phyloP scores from a whole-genome alignment of 257 asterid genomes.

The Rubia yunnanensis region DNA sequence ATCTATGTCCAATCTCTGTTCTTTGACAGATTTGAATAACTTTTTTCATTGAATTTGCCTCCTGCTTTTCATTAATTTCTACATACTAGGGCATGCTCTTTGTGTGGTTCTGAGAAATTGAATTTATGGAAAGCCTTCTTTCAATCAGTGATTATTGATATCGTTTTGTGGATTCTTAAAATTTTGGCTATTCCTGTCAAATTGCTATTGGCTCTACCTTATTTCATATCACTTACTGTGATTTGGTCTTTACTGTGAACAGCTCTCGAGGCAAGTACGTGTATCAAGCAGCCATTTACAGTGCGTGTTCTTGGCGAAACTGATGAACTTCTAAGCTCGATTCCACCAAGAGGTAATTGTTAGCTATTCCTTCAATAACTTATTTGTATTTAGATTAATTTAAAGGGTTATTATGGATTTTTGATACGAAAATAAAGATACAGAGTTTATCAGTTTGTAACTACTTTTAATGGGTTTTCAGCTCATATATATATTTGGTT shows the following conservation, averaged over 20 bases:
- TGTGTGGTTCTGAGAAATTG: background rate
- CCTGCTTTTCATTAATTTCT: background rate
- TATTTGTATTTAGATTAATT: background rate
- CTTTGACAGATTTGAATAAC: background rate
- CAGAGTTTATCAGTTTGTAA: background rate
- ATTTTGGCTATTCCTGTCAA: background rate
- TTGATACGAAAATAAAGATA: background rate
- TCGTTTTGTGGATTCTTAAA: background rate
- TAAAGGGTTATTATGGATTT: background rate
- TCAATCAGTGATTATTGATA: background rate
- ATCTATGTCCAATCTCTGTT: background rate
- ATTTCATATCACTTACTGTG: constrained; percentile 1
- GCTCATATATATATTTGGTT: background rate
- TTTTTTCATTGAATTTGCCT: background rate
- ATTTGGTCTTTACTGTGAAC: constrained; percentile 24
- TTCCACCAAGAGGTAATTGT: constrained; percentile 54
- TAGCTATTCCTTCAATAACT: background rate
- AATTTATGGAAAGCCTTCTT: background rate
- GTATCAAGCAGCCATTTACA: constrained; percentile 43
- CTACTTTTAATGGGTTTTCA: constrained; percentile 1
- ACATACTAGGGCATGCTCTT: background rate
- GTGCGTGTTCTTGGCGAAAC: constrained; percentile 50
- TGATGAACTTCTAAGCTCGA: constrained; percentile 49
- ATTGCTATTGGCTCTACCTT: background rate
- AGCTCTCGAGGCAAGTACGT: constrained; percentile 73